Conservation (phyloP, 495 filamentous ascomycete species). For the Haplographium delicatum region DNA sequence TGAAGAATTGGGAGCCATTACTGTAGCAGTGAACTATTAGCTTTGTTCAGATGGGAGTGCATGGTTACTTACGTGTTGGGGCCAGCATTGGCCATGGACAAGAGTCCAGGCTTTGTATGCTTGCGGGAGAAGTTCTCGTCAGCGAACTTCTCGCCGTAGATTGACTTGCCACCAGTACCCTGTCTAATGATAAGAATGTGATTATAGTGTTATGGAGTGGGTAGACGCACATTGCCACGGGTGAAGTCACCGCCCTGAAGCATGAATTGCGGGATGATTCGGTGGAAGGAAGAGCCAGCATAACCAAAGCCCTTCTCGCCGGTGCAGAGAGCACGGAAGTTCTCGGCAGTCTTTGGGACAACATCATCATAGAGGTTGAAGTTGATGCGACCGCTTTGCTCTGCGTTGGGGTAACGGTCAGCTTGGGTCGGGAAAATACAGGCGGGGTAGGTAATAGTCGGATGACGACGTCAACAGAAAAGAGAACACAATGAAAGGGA, state of each 20-base stretch:
- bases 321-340: conserved; percentile 93
- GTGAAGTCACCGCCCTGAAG: conserved; percentile 99
- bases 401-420: too few relatives aligned
- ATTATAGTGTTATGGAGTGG: neutral
- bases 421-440: too few relatives aligned
- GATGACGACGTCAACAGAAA: conserved; percentile 5
- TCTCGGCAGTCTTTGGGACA: conserved; percentile 87
- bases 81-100: conserved; percentile 95
- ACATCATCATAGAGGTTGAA: conserved; percentile 85
- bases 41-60: conserved; percentile 3
- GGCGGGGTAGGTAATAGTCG: conserved; percentile 1
- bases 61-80: conserved; percentile 63
- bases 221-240: conserved; percentile 70
- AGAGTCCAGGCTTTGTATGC: conserved; percentile 71
- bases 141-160: conserved; percentile 81
- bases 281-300: conserved; percentile 58
- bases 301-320: conserved; percentile 84
- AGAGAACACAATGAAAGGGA: neutral
- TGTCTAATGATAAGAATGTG: conserved; percentile 29
- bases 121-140: conserved; percentile 86
- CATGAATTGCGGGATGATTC: conserved; percentile 96
- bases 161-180: conserved; percentile 83
- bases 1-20: conserved; percentile 77
- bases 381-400: conserved; percentile 73
- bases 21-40: conserved; percentile 36